Evolutionary conservation across 164 flowering plant species (phyloP).

Genomic region (Magnolia kwangsiensis): DNA sequence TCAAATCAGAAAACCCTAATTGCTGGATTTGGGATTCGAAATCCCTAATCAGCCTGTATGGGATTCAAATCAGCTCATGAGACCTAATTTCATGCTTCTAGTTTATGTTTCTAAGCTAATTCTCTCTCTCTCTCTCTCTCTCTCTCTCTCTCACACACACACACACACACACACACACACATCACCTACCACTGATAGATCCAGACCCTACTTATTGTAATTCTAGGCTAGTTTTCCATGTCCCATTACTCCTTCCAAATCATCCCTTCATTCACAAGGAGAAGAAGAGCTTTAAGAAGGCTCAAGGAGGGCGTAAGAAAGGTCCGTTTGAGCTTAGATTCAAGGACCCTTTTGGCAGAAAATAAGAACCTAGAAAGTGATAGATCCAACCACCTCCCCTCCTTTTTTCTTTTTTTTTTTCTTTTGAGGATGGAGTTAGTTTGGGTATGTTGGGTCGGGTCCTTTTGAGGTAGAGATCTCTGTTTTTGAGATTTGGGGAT

Average conservation of each 20-base stretch:
- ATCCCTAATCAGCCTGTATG: no score
- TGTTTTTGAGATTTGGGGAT: slow-evolving; percentile 21
- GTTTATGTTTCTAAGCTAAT: slow-evolving; percentile 37
- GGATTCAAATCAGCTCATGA: no score
- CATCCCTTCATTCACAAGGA: not conserved
- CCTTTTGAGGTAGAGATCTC: slow-evolving; percentile 23
- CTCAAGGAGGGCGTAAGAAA: slow-evolving; percentile 26
- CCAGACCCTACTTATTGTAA: slow-evolving; percentile 40
- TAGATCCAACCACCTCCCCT: slow-evolving; percentile 5
- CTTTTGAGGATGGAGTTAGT: slow-evolving; percentile 23
- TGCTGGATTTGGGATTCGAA: no score
- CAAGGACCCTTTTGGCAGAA: slow-evolving; percentile 21
- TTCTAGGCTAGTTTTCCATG: slow-evolving; percentile 24
- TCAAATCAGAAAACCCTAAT: no score
- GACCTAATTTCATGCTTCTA: slow-evolving; percentile 26
- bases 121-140: slow-evolving; percentile 4
- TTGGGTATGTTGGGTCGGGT: slow-evolving; percentile 12
- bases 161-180: no score
- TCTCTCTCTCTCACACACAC: no score
- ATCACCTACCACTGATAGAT: slow-evolving; percentile 88
- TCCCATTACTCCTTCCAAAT: slow-evolving; percentile 17
- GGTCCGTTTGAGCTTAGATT: slow-evolving; percentile 41
- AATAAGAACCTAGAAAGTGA: slow-evolving; percentile 18
- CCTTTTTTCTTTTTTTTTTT: slow-evolving; percentile 1
- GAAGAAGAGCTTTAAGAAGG: slow-evolving; percentile 17